phyloP scores from a whole-genome alignment of 257 asterid genomes.

The Solanum rostratum region DNA sequence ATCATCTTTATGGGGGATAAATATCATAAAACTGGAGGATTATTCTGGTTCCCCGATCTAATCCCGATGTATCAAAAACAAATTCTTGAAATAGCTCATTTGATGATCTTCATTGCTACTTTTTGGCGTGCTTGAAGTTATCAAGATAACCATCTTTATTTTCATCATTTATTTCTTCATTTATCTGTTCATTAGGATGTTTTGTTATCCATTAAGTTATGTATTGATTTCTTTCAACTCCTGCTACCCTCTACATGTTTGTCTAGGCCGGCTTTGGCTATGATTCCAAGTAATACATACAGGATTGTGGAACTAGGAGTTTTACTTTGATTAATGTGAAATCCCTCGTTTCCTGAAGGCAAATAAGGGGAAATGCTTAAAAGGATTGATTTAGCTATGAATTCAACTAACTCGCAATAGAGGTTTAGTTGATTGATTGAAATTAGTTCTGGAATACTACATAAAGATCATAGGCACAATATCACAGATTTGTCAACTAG shows the following conservation, averaged over 20 bases:
- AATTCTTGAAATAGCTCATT: not conserved
- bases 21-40: not conserved
- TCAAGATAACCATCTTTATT: not conserved
- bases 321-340: not conserved
- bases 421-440: not conserved
- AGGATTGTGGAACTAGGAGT: not conserved
- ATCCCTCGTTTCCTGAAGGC: not conserved
- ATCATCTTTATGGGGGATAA: not conserved
- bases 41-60: not conserved
- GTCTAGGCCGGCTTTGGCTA: not conserved
- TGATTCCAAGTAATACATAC: not conserved
- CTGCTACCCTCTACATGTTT: not conserved
- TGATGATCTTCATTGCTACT: not conserved
- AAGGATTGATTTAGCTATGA: not conserved
- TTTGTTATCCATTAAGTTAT: not conserved
- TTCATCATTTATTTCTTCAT: not conserved
- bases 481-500: not conserved
- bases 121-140: not conserved
- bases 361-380: not conserved
- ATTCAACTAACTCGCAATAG: not conserved
- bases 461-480: not conserved
- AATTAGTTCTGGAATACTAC: not conserved
- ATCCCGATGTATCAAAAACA: not conserved
- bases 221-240: not conserved
- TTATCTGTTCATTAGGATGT: not conserved